Evolutionary conservation across 2,329 filamentous ascomycete genomes (phyloP).

Genomic region (Akanthomyces lecanii): DNA sequence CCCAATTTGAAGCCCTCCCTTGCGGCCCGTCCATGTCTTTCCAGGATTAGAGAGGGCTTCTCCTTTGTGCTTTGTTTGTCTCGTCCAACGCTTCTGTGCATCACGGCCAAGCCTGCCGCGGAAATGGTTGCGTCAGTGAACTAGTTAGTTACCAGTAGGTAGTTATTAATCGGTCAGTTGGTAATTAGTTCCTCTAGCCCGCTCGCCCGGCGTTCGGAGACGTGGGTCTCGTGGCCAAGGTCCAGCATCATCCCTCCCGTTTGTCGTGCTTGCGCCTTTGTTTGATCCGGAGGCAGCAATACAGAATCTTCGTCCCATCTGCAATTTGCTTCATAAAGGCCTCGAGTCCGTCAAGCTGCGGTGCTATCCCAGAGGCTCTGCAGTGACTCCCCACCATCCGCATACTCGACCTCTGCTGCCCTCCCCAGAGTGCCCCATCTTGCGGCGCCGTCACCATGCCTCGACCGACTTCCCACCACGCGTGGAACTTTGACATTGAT

Average conservation of each 20-base stretch:
- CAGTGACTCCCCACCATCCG: background rate
- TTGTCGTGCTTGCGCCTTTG: conserved; percentile 1
- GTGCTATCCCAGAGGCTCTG: background rate
- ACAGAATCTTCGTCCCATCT: background rate
- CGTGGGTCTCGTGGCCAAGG: conserved; percentile 1
- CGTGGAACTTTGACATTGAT: conserved; percentile 70
- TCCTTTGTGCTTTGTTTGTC: background rate
- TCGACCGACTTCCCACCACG: conserved; percentile 4
- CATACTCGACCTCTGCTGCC: background rate
- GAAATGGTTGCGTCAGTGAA: background rate
- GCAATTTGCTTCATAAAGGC: background rate
- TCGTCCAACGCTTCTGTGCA: background rate
- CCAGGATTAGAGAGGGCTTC: too few relatives aligned
- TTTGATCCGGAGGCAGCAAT: background rate
- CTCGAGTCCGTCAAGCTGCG: background rate
- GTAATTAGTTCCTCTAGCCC: background rate
- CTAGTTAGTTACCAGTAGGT: background rate
- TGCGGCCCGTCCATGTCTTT: too few relatives aligned
- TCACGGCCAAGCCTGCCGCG: background rate
- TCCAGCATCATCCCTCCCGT: background rate
- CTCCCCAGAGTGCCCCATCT: background rate
- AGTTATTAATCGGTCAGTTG: background rate
- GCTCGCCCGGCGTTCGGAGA: conserved; percentile 10
- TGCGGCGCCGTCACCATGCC: conserved; percentile 1
- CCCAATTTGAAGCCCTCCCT: too few relatives aligned